Conservation (phyloP, 148 eudicot genomes). For the Pharnaceum exiguum region DNA sequence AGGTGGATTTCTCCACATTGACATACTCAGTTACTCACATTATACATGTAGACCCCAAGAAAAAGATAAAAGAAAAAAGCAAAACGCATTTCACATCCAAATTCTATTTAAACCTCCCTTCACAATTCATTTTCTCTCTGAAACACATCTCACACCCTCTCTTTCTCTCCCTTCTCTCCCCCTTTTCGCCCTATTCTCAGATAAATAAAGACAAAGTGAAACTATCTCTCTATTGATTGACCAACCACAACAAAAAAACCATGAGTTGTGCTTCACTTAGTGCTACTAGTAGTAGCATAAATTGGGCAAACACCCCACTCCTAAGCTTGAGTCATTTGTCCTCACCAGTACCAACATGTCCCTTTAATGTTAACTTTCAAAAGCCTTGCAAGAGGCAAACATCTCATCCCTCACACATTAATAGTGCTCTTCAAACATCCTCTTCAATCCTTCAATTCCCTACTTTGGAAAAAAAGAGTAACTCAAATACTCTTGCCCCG, state of each 20-base stretch:
- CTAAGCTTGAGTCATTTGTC: not conserved
- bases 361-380: not conserved
- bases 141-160: not conserved
- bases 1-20: no score
- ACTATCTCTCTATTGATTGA: not conserved
- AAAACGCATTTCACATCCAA: no score
- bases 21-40: no score
- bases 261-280: not conserved
- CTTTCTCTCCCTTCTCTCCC: not conserved
- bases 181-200: not conserved
- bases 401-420: not conserved
- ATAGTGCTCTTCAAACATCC: slow-evolving; percentile 5
- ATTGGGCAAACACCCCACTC: not conserved
- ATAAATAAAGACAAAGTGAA: not conserved
- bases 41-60: no score
- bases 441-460: not conserved
- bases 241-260: not conserved
- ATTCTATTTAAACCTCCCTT: no score
- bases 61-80: no score
- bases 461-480: no score
- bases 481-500: not conserved
- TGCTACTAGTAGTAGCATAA: not conserved
- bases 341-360: not conserved
- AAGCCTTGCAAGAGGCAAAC: not conserved
- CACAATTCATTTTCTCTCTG: not conserved